Evolutionary conservation across 192 early-diverging fungal species (phyloP), one percentile per base, ranked within the genome.

Genomic region (Coemansia sp.): DNA sequence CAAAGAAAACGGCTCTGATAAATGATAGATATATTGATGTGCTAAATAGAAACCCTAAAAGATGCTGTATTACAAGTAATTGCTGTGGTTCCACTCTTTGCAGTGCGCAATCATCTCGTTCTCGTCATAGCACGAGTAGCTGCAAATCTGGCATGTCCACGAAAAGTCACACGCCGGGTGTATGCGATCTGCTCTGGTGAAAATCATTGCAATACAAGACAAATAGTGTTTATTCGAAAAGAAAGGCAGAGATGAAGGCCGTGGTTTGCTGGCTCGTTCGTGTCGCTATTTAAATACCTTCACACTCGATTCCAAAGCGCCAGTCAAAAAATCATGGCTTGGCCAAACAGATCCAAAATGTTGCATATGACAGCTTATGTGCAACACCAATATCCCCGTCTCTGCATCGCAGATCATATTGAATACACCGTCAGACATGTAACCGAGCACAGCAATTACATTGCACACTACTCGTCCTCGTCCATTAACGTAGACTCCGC

Each of bases 401-500:
- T 43, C 14, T 43, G 41, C 41, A 15, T 4, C 41, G 41, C 41
- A 43, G 41, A 43, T 43, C 41, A 11, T 43, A 8, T 4, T 43
- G 41, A 43, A 43, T n/a, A 43, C 41, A 43, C 3, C 8, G 41
- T 43, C 15, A n/a, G 3, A 43, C 3, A 43, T n/a, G 41, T 43
- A n/a, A 43, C 41, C 41, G 4, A 15, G 12, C 41, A 43, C 41
- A 43, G 1, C 41, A 43, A n/a, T n/a, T n/a, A 15, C 15, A 11
- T 43, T 43, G 10, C 41, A 43, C 41, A 43, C 41, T 45, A 59
- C 14, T 45, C 57, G 38, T 45, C 57, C 21, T 59, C 57, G 41
- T 59, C 57, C 57, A 59, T 59, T 19, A 45, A 11, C 9, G 39
- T 14, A 4, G 57, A 25, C 2, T 41, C 57, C 2, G 55, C 55